These are phyloP conservation scores for Chaetomium olivaceum DNA, from an alignment of 2,329 filamentous ascomycete species.

Conservation along the genomic window DNA sequence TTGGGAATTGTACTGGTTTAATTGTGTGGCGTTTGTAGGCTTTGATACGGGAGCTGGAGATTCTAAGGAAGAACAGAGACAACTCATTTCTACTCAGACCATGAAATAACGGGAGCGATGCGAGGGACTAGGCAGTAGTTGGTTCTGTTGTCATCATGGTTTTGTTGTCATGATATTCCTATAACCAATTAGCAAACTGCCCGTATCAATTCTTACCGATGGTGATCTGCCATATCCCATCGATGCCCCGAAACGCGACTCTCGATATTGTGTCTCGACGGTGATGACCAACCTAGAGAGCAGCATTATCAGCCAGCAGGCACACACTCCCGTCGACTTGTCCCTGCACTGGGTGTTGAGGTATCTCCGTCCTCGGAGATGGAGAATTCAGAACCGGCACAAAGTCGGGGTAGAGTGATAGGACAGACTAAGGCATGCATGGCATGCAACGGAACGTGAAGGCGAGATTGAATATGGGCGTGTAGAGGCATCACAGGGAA, in stretches of 20 bases:
- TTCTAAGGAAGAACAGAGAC: neutral
- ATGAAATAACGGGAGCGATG: neutral
- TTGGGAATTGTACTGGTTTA: neutral
- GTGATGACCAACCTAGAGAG: neutral
- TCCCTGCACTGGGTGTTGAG: neutral
- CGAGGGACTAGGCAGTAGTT: neutral
- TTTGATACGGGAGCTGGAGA: neutral
- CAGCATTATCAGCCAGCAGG: neutral
- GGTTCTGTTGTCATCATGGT: neutral
- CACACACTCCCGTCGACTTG: neutral
- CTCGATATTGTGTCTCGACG: neutral
- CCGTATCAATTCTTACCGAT: neutral
- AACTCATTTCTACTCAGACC: neutral
- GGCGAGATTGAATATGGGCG: neutral
- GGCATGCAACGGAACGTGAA: neutral
- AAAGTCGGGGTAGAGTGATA: neutral
- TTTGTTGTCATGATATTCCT: neutral
- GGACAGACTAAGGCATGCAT: neutral
- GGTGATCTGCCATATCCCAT: neutral
- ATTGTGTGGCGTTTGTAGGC: neutral
- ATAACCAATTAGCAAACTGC: constrained; percentile 2
- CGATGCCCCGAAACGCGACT: neutral
- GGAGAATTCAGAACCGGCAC: neutral
- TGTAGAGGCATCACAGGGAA: constrained; percentile 14
- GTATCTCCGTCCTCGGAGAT: neutral